These are phyloP conservation scores for Flagelloscypha sp. DNA, from an alignment of 768 basidiomycete species.

Conservation along the genomic window DNA sequence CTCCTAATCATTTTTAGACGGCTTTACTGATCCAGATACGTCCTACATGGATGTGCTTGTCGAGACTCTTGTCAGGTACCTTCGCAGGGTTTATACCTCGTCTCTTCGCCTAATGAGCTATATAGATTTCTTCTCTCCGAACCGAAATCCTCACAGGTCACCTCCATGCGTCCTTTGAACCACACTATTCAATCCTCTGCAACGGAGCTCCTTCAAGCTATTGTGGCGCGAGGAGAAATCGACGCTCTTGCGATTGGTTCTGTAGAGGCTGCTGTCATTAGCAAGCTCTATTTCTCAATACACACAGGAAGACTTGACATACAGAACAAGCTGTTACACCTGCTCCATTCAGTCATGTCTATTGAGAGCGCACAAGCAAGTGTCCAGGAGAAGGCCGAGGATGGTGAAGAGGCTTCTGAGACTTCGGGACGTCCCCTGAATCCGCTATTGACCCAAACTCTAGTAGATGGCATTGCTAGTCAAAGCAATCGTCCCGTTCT, in stretches of 20 bases:
- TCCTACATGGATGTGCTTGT: constrained; percentile 74
- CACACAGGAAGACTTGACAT: constrained; percentile 67
- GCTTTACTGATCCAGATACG: constrained; percentile 41
- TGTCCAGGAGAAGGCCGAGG: not conserved
- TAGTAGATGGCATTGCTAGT: constrained; percentile 72
- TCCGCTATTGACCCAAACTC: constrained; percentile 65
- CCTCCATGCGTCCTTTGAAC: constrained; percentile 56
- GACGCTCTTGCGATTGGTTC: constrained; percentile 49
- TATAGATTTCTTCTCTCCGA: constrained; percentile 73
- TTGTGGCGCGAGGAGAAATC: constrained; percentile 77
- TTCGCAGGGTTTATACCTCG: constrained; percentile 1
- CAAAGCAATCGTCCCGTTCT: constrained; percentile 68
- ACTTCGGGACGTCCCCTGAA: constrained; percentile 30
- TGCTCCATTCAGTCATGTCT: constrained; percentile 80
- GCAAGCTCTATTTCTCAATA: constrained; percentile 67
- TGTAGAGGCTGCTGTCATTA: constrained; percentile 64
- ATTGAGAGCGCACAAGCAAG: constrained; percentile 34
- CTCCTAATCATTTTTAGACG: constrained; percentile 17
- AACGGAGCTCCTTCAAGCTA: constrained; percentile 74
- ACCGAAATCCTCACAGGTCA: constrained; percentile 39
- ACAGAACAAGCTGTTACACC: constrained; percentile 89
- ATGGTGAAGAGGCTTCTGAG: constrained; percentile 3
- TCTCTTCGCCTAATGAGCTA: constrained; percentile 2
- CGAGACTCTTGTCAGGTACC: constrained; percentile 65
- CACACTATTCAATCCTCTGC: constrained; percentile 60